Evolutionary conservation across 768 basidiomycete species (phyloP).

Genomic region (Tricholoma flavovirens): DNA sequence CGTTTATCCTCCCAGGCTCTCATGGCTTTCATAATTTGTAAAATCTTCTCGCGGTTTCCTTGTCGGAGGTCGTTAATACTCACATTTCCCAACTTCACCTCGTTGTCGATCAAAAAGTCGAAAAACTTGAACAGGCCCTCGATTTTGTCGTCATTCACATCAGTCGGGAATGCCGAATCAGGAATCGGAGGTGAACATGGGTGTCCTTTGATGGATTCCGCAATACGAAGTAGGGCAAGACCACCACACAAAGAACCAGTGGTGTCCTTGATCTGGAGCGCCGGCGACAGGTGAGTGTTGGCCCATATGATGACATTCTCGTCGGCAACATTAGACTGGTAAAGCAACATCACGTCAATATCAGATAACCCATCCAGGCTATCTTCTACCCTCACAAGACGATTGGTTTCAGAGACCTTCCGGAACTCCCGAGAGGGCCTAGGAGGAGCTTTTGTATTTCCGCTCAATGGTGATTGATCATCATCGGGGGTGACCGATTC

Average conservation of each 20-base stretch:
- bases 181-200: conserved; percentile 66
- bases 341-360: background rate
- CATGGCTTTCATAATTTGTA: conserved; percentile 71
- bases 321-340: conserved; percentile 26
- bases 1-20: conserved; percentile 80
- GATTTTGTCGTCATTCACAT: conserved; percentile 68
- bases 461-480: conserved; percentile 6
- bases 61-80: conserved; percentile 90
- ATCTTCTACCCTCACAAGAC: conserved; percentile 18
- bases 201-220: conserved; percentile 72
- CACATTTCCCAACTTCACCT: conserved; percentile 85
- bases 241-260: conserved; percentile 52
- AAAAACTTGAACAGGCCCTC: conserved; percentile 86
- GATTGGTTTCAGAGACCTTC: conserved; percentile 27
- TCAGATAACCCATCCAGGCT: conserved; percentile 13
- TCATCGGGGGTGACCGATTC: conserved; percentile 24
- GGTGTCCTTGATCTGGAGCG: conserved; percentile 50
- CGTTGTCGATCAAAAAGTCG: conserved; percentile 89
- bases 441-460: conserved; percentile 40
- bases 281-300: conserved; percentile 71
- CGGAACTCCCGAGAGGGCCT: conserved; percentile 66
- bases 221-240: conserved; percentile 75
- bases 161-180: conserved; percentile 71
- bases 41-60: conserved; percentile 75
- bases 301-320: conserved; percentile 77